Conservation (phyloP, 139 green algal species). For the Coelastrella sp. region DNA sequence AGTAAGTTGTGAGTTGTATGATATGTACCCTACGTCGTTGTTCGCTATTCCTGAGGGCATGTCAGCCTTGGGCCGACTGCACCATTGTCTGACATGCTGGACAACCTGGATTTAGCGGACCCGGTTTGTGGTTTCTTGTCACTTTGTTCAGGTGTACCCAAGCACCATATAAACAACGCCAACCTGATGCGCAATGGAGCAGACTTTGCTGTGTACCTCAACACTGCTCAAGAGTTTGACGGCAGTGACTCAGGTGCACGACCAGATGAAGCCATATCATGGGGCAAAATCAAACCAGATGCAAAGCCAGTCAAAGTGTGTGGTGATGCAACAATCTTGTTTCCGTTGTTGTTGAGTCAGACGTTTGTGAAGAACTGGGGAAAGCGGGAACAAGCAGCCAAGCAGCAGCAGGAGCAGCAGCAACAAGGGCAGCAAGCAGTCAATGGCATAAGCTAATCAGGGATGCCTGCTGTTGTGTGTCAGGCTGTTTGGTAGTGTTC, state of each 20-base stretch:
- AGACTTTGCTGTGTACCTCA: slow-evolving; percentile 94
- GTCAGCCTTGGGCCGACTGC: too few relatives aligned
- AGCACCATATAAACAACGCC: slow-evolving; percentile 99
- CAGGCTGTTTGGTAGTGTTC: too few relatives aligned
- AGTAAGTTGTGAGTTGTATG: too few relatives aligned
- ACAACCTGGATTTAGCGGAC: neutral
- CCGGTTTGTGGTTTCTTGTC: neutral
- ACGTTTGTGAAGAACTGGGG: slow-evolving; percentile 92
- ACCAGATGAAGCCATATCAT: slow-evolving; percentile 97
- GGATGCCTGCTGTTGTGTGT: too few relatives aligned
- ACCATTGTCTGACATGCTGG: too few relatives aligned
- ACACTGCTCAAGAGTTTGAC: slow-evolving; percentile 97
- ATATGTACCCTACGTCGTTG: too few relatives aligned
- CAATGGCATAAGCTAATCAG: too few relatives aligned
- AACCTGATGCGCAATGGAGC: slow-evolving; percentile 99
- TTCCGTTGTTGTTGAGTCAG: slow-evolving; percentile 95
- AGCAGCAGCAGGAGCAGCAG: slow-evolving; percentile 12
- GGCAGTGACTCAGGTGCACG: slow-evolving; percentile 93
- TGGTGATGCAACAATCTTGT: slow-evolving; percentile 94
- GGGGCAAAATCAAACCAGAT: slow-evolving; percentile 96
- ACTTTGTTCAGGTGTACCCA: slow-evolving; percentile 81
- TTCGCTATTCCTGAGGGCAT: too few relatives aligned
- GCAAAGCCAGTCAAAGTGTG: slow-evolving; percentile 91
- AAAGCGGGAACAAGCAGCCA: slow-evolving; percentile 15
- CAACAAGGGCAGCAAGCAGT: slow-evolving; percentile 3